These are phyloP conservation scores for Alternaria gaisen DNA, from an alignment of 2,329 filamentous ascomycete genomes.

Conservation along the genomic window DNA sequence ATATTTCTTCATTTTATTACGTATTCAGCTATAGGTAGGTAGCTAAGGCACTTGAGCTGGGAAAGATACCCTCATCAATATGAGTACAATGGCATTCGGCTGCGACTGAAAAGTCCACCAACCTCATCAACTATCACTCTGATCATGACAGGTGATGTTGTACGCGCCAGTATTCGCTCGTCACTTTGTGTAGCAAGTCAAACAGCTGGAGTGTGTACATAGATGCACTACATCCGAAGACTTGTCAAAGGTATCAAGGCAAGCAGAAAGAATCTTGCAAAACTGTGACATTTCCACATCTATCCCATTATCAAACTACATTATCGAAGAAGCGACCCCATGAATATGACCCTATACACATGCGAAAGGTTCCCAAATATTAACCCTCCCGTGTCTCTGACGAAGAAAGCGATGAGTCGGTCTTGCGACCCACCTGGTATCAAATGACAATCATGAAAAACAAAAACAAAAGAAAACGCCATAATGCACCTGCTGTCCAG, in stretches of 20 bases:
- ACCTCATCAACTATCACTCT: neutral
- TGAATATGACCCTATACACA: conserved; percentile 9
- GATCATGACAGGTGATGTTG: neutral
- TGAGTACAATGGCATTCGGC: neutral
- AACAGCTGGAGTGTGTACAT: neutral
- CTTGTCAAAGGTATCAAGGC: neutral
- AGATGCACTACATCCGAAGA: neutral
- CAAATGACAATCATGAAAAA: conserved; percentile 21
- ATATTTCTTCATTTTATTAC: neutral
- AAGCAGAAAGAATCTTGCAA: neutral
- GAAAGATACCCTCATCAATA: conserved; percentile 15
- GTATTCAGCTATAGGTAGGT: neutral
- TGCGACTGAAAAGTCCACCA: neutral
- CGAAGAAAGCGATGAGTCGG: conserved; percentile 3
- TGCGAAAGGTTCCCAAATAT: conserved; percentile 6
- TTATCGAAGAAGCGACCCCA: conserved; percentile 2
- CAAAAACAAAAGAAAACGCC: conserved; percentile 23
- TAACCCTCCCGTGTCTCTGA: neutral
- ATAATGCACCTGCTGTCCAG: conserved; percentile 17
- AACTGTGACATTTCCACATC: conserved; percentile 2
- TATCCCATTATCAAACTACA: conserved; percentile 16
- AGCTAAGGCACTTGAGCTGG: neutral
- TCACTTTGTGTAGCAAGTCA: neutral
- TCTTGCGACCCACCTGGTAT: conserved; percentile 29
- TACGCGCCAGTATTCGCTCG: neutral